Conservation (phyloP, 1,284 basidiomycete species). For the Porogramme epimiltina region DNA sequence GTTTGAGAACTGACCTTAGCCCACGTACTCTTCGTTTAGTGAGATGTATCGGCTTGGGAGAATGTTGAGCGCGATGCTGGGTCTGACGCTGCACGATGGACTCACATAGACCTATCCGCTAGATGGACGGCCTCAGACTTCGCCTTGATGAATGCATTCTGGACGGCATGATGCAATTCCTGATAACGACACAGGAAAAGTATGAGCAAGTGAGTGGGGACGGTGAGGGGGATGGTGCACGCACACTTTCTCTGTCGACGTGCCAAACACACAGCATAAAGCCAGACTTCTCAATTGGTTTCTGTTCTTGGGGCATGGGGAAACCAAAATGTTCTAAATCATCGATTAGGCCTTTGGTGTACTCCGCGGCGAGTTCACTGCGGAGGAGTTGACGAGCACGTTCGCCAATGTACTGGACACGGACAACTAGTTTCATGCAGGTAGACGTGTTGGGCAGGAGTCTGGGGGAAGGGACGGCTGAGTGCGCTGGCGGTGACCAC, state of each 20-base stretch:
- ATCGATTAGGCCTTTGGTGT: constrained; percentile 22
- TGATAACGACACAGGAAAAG: neutral
- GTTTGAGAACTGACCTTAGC: constrained; percentile 21
- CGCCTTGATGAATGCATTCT: constrained; percentile 16
- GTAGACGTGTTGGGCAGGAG: neutral
- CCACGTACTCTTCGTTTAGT: constrained; percentile 25
- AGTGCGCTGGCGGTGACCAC: neutral
- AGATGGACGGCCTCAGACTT: constrained; percentile 14
- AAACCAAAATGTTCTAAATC: constrained; percentile 17
- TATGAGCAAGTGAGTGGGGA: neutral
- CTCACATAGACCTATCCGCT: constrained; percentile 19
- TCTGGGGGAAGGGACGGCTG: neutral
- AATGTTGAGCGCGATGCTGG: neutral
- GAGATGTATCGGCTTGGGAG: constrained; percentile 19
- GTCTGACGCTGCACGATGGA: neutral
- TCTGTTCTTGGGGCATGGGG: constrained; percentile 20
- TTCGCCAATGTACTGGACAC: constrained; percentile 23
- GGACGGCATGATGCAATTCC: constrained; percentile 17
- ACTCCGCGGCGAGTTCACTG: constrained; percentile 19
- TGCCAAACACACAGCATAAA: constrained; percentile 23
- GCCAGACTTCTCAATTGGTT: constrained; percentile 23
- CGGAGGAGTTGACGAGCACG: constrained; percentile 20
- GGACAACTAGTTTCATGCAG: constrained; percentile 23
- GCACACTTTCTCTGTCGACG: constrained; percentile 18
- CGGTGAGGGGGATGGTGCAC: neutral